A percentile compares a stretch with the other conserved stretches of the same genome.
Conservation (phyloP, 305 asterid genomes). For the Solanum hybrid region DNA sequence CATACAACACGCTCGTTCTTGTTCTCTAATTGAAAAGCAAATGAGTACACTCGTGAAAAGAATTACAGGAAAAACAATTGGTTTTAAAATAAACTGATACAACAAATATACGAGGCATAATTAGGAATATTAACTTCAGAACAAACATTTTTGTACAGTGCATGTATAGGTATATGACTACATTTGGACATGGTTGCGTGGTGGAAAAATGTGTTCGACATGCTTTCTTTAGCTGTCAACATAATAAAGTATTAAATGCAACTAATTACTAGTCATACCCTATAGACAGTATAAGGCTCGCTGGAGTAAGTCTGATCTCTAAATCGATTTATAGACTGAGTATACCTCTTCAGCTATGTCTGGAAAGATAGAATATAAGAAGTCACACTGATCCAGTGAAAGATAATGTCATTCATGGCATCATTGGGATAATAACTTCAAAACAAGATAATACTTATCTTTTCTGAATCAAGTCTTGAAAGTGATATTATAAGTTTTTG, state of each 20-base stretch:
- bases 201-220: neutral
- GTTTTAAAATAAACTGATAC: neutral
- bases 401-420: neutral
- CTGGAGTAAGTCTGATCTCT: neutral
- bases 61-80: neutral
- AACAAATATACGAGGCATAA: neutral
- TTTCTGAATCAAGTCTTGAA: neutral
- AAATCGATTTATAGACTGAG: neutral
- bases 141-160: neutral
- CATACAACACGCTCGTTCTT: slow-evolving; percentile 74
- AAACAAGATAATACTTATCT: neutral
- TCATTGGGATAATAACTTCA: neutral
- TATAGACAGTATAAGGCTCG: neutral
- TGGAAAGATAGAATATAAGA: neutral
- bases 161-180: neutral
- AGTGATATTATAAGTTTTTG: neutral
- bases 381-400: neutral
- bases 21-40: slow-evolving; percentile 37
- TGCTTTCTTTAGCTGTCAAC: neutral
- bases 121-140: neutral
- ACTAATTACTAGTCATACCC: neutral
- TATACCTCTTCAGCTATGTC: neutral
- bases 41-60: neutral
- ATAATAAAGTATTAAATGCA: neutral
- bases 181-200: neutral